Evolutionary conservation across 129 eudicot species (phyloP).

Genomic region (Artemisia argyi): DNA sequence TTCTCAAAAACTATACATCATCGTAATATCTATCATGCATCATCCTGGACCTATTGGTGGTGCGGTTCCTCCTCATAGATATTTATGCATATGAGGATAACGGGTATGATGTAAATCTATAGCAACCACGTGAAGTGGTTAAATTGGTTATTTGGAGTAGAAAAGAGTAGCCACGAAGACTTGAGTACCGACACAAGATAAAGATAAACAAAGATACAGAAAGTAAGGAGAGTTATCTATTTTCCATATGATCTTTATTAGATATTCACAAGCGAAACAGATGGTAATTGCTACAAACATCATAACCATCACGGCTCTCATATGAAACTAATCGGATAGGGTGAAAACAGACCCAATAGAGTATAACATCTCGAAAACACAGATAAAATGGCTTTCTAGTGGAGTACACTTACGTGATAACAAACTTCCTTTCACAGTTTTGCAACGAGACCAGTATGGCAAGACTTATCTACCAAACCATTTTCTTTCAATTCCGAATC

Average conservation of each 20-base stretch:
- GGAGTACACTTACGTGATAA: constrained; percentile 15
- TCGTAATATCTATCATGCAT: constrained; percentile 23
- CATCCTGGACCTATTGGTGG: neutral
- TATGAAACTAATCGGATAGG: neutral
- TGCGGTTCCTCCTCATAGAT: neutral
- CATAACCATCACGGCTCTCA: neutral
- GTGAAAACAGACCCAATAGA: neutral
- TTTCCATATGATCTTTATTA: no score
- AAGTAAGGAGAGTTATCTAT: no score
- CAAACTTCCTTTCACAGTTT: constrained; percentile 38
- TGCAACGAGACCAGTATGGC: constrained; percentile 47
- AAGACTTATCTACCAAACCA: constrained; percentile 46
- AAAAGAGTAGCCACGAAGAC: neutral
- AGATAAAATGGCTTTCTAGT: neutral
- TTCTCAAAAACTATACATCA: constrained; percentile 38
- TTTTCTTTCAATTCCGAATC: constrained; percentile 57
- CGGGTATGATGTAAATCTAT: neutral
- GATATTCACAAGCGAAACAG: neutral
- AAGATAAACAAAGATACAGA: no score
- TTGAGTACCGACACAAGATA: no score
- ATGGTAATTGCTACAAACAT: neutral
- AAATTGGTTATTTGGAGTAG: no score
- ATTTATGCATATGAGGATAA: neutral
- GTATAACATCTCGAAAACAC: neutral
- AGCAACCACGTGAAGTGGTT: no score